Evolutionary conservation across 345 rosid genomes (phyloP).

Genomic region (Lumnitzera littorea): DNA sequence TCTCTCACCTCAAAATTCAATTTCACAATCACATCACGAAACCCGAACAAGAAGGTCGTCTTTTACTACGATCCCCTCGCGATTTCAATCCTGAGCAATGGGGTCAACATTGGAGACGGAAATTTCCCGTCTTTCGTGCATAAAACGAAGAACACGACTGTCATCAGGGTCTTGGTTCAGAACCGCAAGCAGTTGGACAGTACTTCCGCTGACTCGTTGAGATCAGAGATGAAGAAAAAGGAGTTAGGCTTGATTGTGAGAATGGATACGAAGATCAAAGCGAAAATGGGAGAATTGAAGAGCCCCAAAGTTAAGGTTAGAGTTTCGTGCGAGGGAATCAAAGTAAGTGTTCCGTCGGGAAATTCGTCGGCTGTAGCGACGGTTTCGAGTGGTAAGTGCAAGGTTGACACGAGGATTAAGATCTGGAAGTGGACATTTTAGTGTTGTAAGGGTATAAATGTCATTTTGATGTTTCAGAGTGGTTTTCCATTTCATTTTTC

Average conservation of each 20-base stretch:
- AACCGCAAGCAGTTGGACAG: conserved; percentile 34
- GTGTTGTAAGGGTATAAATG: conserved; percentile 1
- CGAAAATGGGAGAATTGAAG: conserved; percentile 58
- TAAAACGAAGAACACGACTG: conserved; percentile 65
- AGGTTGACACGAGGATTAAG: conserved; percentile 68
- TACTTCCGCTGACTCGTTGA: conserved; percentile 32
- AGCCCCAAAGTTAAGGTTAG: conserved; percentile 50
- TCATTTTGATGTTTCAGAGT: conserved; percentile 3
- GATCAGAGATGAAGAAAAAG: conserved; percentile 39
- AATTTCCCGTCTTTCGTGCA: conserved; percentile 46
- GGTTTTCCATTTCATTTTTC: too few species aligned
- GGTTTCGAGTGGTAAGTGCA: conserved; percentile 50
- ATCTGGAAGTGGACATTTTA: conserved; percentile 83
- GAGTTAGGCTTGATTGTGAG: conserved; percentile 45
- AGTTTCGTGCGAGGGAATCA: conserved; percentile 61
- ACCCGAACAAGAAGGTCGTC: conserved; percentile 70
- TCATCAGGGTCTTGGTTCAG: conserved; percentile 34
- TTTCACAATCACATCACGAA: conserved; percentile 51
- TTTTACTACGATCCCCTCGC: conserved; percentile 39
- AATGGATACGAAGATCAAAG: conserved; percentile 53
- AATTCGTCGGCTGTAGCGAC: conserved; percentile 44
- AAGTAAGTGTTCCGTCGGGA: conserved; percentile 44
- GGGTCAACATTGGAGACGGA: conserved; percentile 49
- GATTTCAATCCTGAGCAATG: conserved; percentile 28
- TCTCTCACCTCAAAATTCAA: conserved; percentile 45